Evolutionary conservation across 2,329 filamentous ascomycete genomes (phyloP).

Genomic region (Sarocladiaceae sp.): DNA sequence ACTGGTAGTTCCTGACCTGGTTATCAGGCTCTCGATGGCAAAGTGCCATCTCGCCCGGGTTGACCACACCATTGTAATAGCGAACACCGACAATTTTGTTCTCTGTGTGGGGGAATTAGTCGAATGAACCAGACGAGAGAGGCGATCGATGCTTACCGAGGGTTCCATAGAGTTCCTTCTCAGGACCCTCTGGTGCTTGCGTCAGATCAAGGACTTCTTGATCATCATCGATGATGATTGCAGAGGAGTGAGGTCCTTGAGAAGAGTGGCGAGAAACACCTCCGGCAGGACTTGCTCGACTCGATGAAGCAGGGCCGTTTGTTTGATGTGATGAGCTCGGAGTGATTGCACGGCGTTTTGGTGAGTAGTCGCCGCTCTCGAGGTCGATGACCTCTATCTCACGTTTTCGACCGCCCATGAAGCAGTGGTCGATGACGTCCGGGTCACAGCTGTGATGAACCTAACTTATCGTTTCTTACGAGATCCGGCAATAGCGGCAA

Average conservation of each 20-base stretch:
- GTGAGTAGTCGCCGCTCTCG: slow-evolving; percentile 27
- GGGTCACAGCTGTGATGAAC: too few relatives aligned
- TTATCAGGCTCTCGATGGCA: slow-evolving; percentile 62
- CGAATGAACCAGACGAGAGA: neutral
- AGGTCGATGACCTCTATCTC: slow-evolving; percentile 32
- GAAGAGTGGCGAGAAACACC: slow-evolving; percentile 9
- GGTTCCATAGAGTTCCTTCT: slow-evolving; percentile 41
- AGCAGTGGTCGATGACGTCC: neutral
- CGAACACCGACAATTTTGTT: slow-evolving; percentile 45
- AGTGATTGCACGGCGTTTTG: slow-evolving; percentile 21
- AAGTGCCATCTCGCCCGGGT: slow-evolving; percentile 55
- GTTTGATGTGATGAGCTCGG: slow-evolving; percentile 10
- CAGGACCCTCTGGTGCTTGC: slow-evolving; percentile 34
- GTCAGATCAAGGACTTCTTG: slow-evolving; percentile 36
- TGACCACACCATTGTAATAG: slow-evolving; percentile 59
- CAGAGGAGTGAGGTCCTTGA: slow-evolving; percentile 8
- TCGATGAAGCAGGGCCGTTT: slow-evolving; percentile 18
- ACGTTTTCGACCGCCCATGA: slow-evolving; percentile 26
- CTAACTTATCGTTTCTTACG: too few relatives aligned
- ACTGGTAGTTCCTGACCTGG: slow-evolving; percentile 26
- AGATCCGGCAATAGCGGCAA: too few relatives aligned
- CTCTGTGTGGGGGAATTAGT: neutral
- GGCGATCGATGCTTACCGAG: slow-evolving; percentile 26
- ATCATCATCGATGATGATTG: too few relatives aligned
- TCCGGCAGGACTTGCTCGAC: slow-evolving; percentile 1